Conservation (phyloP, 2,329 filamentous ascomycete genomes). For the Aspergillus sp. region DNA sequence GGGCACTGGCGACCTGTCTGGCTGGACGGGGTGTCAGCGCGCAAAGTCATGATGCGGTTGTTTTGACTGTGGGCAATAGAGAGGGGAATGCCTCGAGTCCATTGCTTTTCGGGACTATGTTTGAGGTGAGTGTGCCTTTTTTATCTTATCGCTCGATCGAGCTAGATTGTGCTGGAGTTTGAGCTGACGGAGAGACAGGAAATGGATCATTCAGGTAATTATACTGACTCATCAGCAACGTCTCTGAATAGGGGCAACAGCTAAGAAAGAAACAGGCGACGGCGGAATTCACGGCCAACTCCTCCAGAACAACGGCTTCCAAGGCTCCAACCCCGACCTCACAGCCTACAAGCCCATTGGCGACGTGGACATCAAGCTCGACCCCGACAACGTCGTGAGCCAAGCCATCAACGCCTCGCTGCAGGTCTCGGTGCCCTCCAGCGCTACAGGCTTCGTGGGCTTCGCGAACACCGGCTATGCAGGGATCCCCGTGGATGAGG, state of each 20-base stretch:
- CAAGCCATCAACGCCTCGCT: constrained; percentile 22
- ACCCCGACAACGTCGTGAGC: constrained; percentile 17
- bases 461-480: constrained; percentile 40
- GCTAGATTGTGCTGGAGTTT: no score
- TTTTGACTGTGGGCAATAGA: background rate
- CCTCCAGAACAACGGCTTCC: constrained; percentile 29
- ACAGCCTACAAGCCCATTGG: constrained; percentile 23
- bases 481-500: constrained; percentile 20
- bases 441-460: constrained; percentile 24
- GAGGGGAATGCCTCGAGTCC: constrained; percentile 25
- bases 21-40: no score
- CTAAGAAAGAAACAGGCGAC: constrained; percentile 12
- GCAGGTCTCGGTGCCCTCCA: background rate
- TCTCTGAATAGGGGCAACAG: no score
- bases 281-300: constrained; percentile 28
- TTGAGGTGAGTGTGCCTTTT: constrained; percentile 18
- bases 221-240: no score
- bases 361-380: constrained; percentile 16
- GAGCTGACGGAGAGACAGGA: constrained; percentile 13
- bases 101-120: constrained; percentile 29
- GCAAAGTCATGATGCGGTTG: no score
- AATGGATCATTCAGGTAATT: constrained; percentile 22
- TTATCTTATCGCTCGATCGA: no score
- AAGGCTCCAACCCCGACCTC: constrained; percentile 18
- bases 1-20: no score